phyloP scores from a whole-genome alignment of 192 early-diverging fungal genomes.

The Podila verticillata region DNA sequence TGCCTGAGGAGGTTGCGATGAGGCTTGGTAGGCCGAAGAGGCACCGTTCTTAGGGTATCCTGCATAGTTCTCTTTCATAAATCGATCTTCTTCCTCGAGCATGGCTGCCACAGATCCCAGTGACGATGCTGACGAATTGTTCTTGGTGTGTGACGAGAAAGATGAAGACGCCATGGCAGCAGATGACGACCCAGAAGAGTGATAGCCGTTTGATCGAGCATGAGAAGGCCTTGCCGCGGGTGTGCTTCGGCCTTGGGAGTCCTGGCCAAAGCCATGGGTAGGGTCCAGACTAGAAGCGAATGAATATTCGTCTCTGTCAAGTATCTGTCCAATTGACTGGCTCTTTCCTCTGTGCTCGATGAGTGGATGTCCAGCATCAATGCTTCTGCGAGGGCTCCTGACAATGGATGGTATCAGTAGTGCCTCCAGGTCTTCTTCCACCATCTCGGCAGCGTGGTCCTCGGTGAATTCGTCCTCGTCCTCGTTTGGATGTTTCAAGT shows the following conservation, averaged over 20 bases:
- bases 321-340: conserved; percentile 18
- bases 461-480: conserved; percentile 1
- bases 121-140: conserved; percentile 33
- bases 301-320: conserved; percentile 6
- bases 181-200: conserved; percentile 32
- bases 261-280: background rate
- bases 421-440: conserved; percentile 32
- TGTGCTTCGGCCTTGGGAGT: conserved; percentile 1
- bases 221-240: background rate
- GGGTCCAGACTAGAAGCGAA: background rate
- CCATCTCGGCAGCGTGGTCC: conserved; percentile 17
- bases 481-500: background rate
- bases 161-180: conserved; percentile 25
- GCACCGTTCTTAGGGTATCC: conserved; percentile 10
- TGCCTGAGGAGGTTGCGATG: conserved; percentile 8
- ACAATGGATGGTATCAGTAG: conserved; percentile 23
- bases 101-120: conserved; percentile 29
- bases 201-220: conserved; percentile 24
- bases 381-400: conserved; percentile 21
- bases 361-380: conserved; percentile 22
- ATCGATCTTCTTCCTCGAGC: conserved; percentile 30
- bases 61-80: conserved; percentile 15
- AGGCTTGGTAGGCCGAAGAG: conserved; percentile 7
- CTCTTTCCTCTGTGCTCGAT: conserved; percentile 6
- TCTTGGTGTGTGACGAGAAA: conserved; percentile 26